These are phyloP conservation scores for Backusella tarrabulga DNA, from an alignment of 192 early-diverging fungal genomes.

Conservation along the genomic window DNA sequence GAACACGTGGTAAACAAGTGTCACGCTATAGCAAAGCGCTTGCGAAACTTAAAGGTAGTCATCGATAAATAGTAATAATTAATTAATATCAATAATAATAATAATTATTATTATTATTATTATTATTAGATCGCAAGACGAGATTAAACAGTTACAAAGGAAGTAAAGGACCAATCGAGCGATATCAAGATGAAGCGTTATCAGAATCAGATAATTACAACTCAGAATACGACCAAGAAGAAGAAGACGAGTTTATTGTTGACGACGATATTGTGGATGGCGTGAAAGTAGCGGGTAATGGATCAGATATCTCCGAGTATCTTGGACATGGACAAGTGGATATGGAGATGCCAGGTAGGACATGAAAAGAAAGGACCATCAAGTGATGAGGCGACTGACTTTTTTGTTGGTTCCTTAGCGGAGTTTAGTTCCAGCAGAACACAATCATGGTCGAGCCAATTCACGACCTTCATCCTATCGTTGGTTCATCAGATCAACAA, in stretches of 20 bases:
- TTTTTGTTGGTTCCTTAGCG: not conserved
- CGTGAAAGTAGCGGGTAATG: not conserved
- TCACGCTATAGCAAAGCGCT: conserved; percentile 11
- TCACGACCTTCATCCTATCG: not conserved
- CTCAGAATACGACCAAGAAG: not conserved
- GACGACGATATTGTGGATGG: conserved; percentile 15
- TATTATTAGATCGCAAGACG: not conserved
- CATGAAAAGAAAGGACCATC: not conserved
- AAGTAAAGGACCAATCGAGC: not conserved
- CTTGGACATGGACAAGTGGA: not conserved
- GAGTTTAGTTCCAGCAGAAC: conserved; percentile 4
- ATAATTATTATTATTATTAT: not conserved
- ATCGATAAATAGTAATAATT: no score
- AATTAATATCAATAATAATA: no score
- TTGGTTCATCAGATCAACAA: not conserved
- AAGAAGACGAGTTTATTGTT: not conserved
- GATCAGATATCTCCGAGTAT: not conserved
- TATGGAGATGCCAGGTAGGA: conserved; percentile 5
- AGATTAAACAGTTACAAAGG: not conserved
- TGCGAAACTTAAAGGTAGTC: not conserved
- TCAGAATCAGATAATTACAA: not conserved
- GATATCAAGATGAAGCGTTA: not conserved
- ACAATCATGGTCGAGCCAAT: not conserved
- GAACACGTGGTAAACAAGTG: conserved; percentile 7
- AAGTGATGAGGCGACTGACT: not conserved